Evolutionary conservation across 1,284 basidiomycete species (phyloP).

Genomic region (Earliella scabrosa): DNA sequence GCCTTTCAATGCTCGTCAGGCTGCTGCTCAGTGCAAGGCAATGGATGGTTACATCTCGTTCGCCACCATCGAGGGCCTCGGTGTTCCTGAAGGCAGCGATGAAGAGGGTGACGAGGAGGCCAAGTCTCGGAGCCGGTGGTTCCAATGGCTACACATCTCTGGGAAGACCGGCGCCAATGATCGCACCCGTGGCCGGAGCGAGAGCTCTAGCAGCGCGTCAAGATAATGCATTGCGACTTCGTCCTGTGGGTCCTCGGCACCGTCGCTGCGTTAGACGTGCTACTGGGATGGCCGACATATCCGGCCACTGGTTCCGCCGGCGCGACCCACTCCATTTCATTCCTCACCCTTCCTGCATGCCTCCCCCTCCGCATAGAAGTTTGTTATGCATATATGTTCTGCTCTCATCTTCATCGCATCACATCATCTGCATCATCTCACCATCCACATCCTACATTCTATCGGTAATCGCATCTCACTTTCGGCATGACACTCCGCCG

Average conservation of each 20-base stretch:
- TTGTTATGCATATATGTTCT: constrained; percentile 9
- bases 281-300: constrained; percentile 9
- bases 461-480: constrained; percentile 17
- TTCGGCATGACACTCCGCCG: constrained; percentile 2
- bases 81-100: constrained; percentile 54
- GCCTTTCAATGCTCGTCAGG: constrained; percentile 65
- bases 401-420: constrained; percentile 14
- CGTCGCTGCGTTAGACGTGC: constrained; percentile 11
- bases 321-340: constrained; percentile 4
- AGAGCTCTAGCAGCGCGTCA: constrained; percentile 25
- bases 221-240: constrained; percentile 16
- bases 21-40: constrained; percentile 56
- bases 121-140: constrained; percentile 27
- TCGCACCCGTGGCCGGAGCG: constrained; percentile 23
- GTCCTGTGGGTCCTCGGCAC: constrained; percentile 14
- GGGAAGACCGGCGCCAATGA: constrained; percentile 16
- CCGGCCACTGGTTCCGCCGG: constrained; percentile 12
- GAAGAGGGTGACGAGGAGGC: constrained; percentile 34
- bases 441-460: constrained; percentile 11
- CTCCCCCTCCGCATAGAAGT: constrained; percentile 2
- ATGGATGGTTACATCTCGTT: constrained; percentile 73
- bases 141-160: constrained; percentile 27
- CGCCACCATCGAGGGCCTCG: constrained; percentile 69
- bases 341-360: constrained; percentile 1
- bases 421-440: constrained; percentile 10